These are phyloP conservation scores for Plasmodium coatneyi DNA, from an alignment of 169 alveolate species.

Conservation along the genomic window DNA sequence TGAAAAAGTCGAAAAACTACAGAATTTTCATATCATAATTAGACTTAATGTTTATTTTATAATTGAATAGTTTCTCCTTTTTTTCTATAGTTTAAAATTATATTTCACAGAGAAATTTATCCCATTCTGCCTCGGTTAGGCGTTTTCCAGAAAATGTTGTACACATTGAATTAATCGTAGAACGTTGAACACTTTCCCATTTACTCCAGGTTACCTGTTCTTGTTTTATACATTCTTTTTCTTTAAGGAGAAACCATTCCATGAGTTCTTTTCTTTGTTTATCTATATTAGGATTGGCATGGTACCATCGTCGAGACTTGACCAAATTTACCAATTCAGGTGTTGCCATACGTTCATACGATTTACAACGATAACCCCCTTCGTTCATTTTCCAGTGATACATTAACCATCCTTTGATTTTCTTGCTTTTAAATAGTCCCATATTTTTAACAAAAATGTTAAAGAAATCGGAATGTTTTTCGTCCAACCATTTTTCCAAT, in stretches of 20 bases:
- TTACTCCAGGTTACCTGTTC: neutral
- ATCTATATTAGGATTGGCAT: neutral
- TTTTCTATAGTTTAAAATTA: neutral
- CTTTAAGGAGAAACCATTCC: neutral
- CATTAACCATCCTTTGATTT: conserved; percentile 20
- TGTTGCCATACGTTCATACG: neutral
- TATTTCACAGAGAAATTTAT: neutral
- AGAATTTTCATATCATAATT: neutral
- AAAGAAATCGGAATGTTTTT: neutral
- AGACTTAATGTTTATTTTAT: too few relatives aligned
- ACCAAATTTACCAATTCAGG: neutral
- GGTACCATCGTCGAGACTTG: neutral
- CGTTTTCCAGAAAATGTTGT: neutral
- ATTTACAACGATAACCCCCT: neutral
- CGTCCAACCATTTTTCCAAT: neutral
- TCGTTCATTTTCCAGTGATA: conserved; percentile 12
- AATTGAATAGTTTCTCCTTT: neutral
- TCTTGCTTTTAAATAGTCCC: neutral
- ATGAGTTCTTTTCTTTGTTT: neutral
- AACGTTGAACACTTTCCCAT: neutral
- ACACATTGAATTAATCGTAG: neutral
- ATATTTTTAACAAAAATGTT: neutral
- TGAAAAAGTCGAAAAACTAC: neutral
- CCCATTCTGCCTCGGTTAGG: neutral
- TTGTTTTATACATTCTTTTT: neutral